Evolutionary conservation across 768 basidiomycete species (phyloP).

Genomic region (Butyriboletus loyo): DNA sequence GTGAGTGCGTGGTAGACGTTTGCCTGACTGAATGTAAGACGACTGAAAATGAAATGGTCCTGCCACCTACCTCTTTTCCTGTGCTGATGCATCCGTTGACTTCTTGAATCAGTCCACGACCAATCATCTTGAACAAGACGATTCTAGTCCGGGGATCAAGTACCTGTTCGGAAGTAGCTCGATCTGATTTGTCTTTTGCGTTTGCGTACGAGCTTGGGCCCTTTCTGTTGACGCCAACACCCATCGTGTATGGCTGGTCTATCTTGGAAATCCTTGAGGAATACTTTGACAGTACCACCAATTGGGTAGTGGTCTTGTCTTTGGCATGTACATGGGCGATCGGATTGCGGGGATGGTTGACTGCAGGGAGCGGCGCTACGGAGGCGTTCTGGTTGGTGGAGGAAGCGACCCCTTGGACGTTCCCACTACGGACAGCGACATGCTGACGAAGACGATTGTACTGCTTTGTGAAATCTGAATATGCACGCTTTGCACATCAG

Average conservation of each 20-base stretch:
- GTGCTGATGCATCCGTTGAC: constrained; percentile 97
- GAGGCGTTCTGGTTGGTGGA: constrained; percentile 45
- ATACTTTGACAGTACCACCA: constrained; percentile 72
- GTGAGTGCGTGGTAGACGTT: constrained; percentile 93
- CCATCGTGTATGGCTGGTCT: constrained; percentile 63
- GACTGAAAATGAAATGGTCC: neutral
- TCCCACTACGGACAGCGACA: constrained; percentile 76
- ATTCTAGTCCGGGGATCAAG: constrained; percentile 93
- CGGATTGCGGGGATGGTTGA: constrained; percentile 58
- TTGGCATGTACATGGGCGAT: constrained; percentile 36
- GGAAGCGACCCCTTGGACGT: constrained; percentile 57
- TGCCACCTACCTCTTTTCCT: constrained; percentile 81
- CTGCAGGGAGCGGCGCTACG: constrained; percentile 64
- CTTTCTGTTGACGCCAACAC: constrained; percentile 86
- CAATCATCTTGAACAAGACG: constrained; percentile 95
- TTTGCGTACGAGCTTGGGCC: constrained; percentile 86
- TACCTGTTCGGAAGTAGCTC: constrained; percentile 96
- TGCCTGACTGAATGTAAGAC: constrained; percentile 52
- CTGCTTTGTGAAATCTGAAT: constrained; percentile 94
- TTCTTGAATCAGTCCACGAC: constrained; percentile 80
- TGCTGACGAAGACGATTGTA: constrained; percentile 94
- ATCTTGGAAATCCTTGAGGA: constrained; percentile 73
- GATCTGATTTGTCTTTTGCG: constrained; percentile 92
- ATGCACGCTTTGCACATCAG: neutral
- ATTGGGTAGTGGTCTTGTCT: constrained; percentile 67